Evolutionary conservation across 2,329 filamentous ascomycete genomes (phyloP), one percentile per base, ranked within the genome.

Genomic region (Seiridium unicorne): DNA sequence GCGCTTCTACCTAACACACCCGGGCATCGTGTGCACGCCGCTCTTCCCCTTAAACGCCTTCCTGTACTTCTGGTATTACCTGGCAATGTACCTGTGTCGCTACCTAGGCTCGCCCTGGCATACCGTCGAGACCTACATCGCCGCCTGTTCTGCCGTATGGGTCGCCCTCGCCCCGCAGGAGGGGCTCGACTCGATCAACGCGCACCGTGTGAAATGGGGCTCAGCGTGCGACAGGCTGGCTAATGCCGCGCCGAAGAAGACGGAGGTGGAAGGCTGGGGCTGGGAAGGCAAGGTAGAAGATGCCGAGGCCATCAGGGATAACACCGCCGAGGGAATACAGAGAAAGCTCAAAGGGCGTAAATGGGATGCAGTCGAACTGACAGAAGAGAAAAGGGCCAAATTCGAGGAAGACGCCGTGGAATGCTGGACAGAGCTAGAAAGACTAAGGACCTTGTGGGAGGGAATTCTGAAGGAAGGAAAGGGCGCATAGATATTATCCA

Each of bases 81-180:
- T 84, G 26, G 79, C 84, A 3, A 88, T 96, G 72, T 88, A 88
- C 72, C 48, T 96, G 13, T 86, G 87, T 11, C 90, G 94, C 64
- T 87, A 84, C 79, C 72, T 93, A 34, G 95, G 95, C 54, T 96
- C 91, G 3, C 91, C 91, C 9, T 99, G 95, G 95, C 94, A 98
- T 73, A 82, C 85, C 0, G 81, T 91, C 54, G 83, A 83, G n/a
- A 82, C 88, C 0, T 96, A 97, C 77, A 83, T 84, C 26, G 93
- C 90, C 47, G 92, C 93, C 6, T 84, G 83, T 53, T 86, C 92
- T 0, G 84, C 91, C 4, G 88, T 90, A 32, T 97, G 91, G 89
- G 77, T 96, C 5, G 86, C 89, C 0, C 83, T 98, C 10, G 83
- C 89, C 26, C 78, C 86, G 6, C 83, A 89, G 60, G 83, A 84